phyloP scores from a whole-genome alignment of 2,329 filamentous ascomycete species.

The Neonectria punicea region DNA sequence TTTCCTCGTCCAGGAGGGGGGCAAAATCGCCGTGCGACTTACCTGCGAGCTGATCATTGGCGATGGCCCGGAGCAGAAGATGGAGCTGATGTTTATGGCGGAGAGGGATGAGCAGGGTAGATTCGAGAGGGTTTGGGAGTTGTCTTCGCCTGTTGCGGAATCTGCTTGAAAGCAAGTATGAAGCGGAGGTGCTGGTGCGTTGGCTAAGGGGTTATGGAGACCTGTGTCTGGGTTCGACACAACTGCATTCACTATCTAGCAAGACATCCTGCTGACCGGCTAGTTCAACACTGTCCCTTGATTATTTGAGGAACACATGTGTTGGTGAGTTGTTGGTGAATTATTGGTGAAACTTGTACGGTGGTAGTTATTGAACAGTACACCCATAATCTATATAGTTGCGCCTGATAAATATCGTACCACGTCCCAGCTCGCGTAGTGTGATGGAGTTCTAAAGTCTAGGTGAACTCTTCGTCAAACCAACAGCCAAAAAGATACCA shows the following conservation, averaged over 20 bases:
- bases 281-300: constrained; percentile 29
- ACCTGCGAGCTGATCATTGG: not conserved
- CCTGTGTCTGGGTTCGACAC: no score
- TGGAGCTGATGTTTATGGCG: not conserved
- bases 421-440: not conserved
- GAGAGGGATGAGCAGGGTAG: not conserved
- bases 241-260: no score
- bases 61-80: not conserved
- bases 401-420: not conserved
- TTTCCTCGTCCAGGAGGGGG: not conserved
- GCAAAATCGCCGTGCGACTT: not conserved
- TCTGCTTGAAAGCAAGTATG: not conserved
- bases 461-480: not conserved
- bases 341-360: not conserved
- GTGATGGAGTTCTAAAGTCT: not conserved
- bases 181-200: no score
- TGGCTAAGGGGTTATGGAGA: no score
- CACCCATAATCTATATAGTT: not conserved
- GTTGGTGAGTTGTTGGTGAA: not conserved
- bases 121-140: not conserved
- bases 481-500: not conserved
- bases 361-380: not conserved
- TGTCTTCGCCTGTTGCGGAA: not conserved
- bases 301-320: not conserved
- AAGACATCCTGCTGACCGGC: not conserved